phyloP scores from a whole-genome alignment of 2,329 filamentous ascomycete genomes.

The Diaporthe velutina region DNA sequence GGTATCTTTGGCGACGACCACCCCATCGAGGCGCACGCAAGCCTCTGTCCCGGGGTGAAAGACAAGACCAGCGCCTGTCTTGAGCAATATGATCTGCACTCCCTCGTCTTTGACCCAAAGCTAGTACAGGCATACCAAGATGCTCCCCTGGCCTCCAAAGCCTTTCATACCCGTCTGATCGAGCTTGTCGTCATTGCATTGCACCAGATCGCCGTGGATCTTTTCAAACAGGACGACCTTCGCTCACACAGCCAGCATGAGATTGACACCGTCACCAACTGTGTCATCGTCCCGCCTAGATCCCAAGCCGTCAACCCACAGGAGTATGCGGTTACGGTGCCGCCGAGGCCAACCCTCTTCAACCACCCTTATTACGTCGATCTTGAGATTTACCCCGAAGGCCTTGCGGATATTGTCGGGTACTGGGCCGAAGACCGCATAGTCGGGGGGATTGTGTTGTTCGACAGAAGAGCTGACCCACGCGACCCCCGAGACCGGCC shows the following conservation, averaged over 20 bases:
- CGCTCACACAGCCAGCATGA: slow-evolving; percentile 29
- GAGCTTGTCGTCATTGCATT: slow-evolving; percentile 48
- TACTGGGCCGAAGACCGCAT: slow-evolving; percentile 48
- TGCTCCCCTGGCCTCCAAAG: slow-evolving; percentile 43
- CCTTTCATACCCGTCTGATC: slow-evolving; percentile 48
- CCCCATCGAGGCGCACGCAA: slow-evolving; percentile 29
- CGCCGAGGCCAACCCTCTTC: slow-evolving; percentile 45
- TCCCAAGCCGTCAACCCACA: background rate
- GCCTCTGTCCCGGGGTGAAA: slow-evolving; percentile 34
- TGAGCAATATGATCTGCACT: slow-evolving; percentile 24
- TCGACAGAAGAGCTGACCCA: slow-evolving; percentile 41
- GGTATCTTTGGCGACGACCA: slow-evolving; percentile 6
- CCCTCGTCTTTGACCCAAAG: slow-evolving; percentile 38
- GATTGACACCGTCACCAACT: slow-evolving; percentile 36
- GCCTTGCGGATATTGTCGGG: slow-evolving; percentile 45
- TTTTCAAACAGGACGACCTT: slow-evolving; percentile 39
- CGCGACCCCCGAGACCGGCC: slow-evolving; percentile 12
- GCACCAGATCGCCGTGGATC: slow-evolving; percentile 47
- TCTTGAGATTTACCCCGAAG: slow-evolving; percentile 48
- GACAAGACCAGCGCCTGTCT: slow-evolving; percentile 24
- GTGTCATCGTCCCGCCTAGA: slow-evolving; percentile 33
- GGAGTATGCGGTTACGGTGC: background rate
- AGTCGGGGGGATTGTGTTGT: slow-evolving; percentile 45
- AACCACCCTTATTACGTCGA: slow-evolving; percentile 45
- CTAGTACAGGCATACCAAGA: slow-evolving; percentile 44